phyloP scores from a whole-genome alignment of 306 rosid genomes.

The Clitoria ternatea region DNA sequence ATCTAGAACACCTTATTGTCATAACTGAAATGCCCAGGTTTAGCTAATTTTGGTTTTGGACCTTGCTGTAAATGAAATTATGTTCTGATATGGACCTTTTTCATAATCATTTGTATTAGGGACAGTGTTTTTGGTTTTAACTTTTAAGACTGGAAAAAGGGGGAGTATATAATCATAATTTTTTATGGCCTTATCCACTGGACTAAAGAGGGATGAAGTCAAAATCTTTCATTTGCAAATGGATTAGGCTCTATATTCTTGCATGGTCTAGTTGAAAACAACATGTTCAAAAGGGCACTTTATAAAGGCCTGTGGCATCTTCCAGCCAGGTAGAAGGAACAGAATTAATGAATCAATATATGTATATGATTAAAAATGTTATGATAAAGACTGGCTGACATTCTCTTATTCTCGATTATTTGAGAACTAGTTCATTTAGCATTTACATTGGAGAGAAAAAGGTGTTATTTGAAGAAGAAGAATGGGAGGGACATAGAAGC shows the following conservation, averaged over 20 bases:
- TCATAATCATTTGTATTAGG: neutral
- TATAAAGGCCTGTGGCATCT: neutral
- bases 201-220: too few species aligned
- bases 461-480: neutral
- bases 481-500: neutral
- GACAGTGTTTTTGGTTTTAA: too few species aligned
- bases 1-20: neutral
- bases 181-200: too few species aligned
- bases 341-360: neutral
- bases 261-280: too few species aligned
- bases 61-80: conserved; percentile 5
- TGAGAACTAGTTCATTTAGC: neutral
- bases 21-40: neutral
- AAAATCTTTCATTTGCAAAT: too few species aligned
- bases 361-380: neutral
- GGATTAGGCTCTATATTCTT: too few species aligned
- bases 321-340: neutral
- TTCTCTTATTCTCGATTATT: neutral
- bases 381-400: neutral
- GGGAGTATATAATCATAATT: too few species aligned
- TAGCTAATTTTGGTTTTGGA: neutral
- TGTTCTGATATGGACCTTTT: neutral
- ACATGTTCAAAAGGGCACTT: neutral
- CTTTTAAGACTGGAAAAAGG: too few species aligned
- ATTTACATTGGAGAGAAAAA: neutral